phyloP scores from a whole-genome alignment of 129 eudicot genomes.

The Lonicera japonica region DNA sequence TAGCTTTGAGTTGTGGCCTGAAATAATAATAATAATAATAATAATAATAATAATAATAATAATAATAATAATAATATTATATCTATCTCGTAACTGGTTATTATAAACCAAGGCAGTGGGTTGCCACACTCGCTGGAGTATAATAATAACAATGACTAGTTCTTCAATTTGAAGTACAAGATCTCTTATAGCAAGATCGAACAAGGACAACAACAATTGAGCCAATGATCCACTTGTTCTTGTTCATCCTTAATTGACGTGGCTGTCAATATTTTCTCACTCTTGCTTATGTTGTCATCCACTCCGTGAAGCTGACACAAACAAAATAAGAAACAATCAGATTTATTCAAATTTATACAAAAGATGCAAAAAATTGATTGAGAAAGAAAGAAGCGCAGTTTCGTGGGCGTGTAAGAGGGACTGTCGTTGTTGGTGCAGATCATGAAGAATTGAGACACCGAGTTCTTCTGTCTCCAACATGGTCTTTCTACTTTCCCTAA shows the following conservation, averaged over 20 bases:
- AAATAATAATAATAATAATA: no score
- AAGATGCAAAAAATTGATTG: neutral
- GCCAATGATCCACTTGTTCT: constrained; percentile 55
- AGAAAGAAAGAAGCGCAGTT: neutral
- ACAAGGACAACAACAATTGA: constrained; percentile 36
- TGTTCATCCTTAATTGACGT: constrained; percentile 49
- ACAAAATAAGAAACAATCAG: neutral
- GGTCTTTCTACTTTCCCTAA: constrained; percentile 59
- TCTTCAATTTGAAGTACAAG: constrained; percentile 47
- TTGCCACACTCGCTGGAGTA: no score
- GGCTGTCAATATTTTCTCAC: constrained; percentile 43
- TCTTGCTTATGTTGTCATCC: constrained; percentile 48
- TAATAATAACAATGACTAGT: no score
- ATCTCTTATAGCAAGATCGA: constrained; percentile 40
- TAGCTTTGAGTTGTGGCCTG: no score
- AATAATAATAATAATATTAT: no score
- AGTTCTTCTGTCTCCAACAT: constrained; percentile 55
- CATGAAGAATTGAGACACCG: neutral
- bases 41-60: no score
- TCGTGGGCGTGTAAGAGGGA: neutral
- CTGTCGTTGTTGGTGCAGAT: neutral
- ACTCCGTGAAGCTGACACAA: constrained; percentile 54
- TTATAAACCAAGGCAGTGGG: no score
- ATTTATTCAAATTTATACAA: neutral
- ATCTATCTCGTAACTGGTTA: no score